Percentiles rank a stretch among this genome's conserved stretches.
These are phyloP conservation scores for Vicia sativa DNA, from an alignment of 306 rosid genomes.

Conservation along the genomic window DNA sequence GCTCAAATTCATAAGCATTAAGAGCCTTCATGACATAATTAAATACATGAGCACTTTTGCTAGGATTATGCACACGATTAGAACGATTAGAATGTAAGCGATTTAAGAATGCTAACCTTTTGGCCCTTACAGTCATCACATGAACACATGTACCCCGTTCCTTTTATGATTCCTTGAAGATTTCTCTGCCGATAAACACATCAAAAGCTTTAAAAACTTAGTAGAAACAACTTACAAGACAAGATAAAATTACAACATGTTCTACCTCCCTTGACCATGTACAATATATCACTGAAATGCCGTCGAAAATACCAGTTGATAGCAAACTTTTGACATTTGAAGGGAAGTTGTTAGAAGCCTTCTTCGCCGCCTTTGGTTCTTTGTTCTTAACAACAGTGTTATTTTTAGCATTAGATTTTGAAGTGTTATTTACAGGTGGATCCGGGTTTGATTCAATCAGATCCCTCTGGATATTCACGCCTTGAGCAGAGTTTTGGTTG, in stretches of 20 bases:
- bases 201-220: slow-evolving; percentile 19
- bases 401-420: slow-evolving; percentile 49
- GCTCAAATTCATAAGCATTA: slow-evolving; percentile 96
- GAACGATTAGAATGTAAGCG: slow-evolving; percentile 26
- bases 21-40: slow-evolving; percentile 67
- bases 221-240: slow-evolving; percentile 16
- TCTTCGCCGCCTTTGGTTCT: slow-evolving; percentile 73
- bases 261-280: slow-evolving; percentile 93
- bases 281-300: slow-evolving; percentile 84
- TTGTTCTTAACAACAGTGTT: slow-evolving; percentile 56
- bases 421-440: slow-evolving; percentile 48
- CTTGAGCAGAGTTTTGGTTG: slow-evolving; percentile 61
- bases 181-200: slow-evolving; percentile 61
- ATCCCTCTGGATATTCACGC: slow-evolving; percentile 60
- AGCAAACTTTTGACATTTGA: slow-evolving; percentile 92
- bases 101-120: slow-evolving; percentile 60
- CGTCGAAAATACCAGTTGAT: slow-evolving; percentile 94
- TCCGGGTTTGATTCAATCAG: slow-evolving; percentile 49
- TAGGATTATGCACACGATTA: slow-evolving; percentile 29
- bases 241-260: slow-evolving; percentile 17
- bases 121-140: slow-evolving; percentile 73
- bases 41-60: slow-evolving; percentile 39
- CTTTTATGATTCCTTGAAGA: slow-evolving; percentile 77
- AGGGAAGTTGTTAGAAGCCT: slow-evolving; percentile 89
- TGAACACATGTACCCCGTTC: slow-evolving; percentile 89